Evolutionary conservation across 1,284 basidiomycete species (phyloP).

Genomic region (Afroboletus lepidellus): DNA sequence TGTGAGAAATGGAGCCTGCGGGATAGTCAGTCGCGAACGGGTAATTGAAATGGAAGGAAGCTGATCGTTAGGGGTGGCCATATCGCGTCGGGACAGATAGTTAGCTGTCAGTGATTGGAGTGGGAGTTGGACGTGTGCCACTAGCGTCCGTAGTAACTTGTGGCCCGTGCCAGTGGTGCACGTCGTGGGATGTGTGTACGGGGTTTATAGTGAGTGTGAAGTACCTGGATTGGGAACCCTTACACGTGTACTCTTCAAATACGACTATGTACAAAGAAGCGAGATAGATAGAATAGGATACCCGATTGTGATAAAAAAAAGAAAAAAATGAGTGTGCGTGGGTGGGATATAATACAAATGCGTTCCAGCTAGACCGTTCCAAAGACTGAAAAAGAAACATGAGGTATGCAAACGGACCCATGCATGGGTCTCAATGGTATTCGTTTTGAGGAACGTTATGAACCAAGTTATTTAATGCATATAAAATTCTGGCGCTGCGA

Average conservation of each 20-base stretch:
- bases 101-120: constrained; percentile 26
- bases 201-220: too few species aligned
- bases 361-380: neutral
- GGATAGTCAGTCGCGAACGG: constrained; percentile 2
- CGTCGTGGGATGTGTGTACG: constrained; percentile 1
- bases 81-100: constrained; percentile 45
- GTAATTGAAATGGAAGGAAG: neutral
- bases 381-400: neutral
- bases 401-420: neutral
- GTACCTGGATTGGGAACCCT: too few species aligned
- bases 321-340: neutral
- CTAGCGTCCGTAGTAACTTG: constrained; percentile 31
- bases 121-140: constrained; percentile 21
- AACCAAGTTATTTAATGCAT: neutral
- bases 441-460: too few species aligned
- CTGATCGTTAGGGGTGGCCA: constrained; percentile 68
- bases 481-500: neutral
- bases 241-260: too few species aligned
- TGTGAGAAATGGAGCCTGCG: neutral
- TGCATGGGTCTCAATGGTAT: too few species aligned
- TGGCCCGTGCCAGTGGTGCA: too few species aligned
- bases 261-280: too few species aligned
- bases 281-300: neutral
- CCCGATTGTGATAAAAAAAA: neutral
- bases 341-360: neutral